These are phyloP conservation scores for Daldinia decipiens DNA, from an alignment of 495 filamentous ascomycete species.

Conservation along the genomic window DNA sequence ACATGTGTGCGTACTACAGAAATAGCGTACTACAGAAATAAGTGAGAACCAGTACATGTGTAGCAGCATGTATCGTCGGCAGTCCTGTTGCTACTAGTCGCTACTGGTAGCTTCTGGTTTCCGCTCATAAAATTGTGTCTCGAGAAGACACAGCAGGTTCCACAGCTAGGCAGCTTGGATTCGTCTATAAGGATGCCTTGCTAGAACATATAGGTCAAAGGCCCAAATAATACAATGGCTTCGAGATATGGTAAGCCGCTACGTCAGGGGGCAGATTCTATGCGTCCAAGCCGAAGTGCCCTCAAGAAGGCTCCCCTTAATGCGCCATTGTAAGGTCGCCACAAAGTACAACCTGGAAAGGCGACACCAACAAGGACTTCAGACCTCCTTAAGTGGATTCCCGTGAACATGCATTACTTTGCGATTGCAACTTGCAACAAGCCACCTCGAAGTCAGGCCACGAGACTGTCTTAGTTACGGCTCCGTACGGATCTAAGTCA, in stretches of 20 bases:
- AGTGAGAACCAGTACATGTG: constrained; percentile 14
- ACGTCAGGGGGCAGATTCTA: constrained; percentile 12
- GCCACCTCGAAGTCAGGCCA: constrained; percentile 40
- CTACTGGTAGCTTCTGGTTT: constrained; percentile 5
- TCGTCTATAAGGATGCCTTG: constrained; percentile 14
- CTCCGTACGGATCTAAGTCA: constrained; percentile 33
- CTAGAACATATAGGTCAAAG: constrained; percentile 8
- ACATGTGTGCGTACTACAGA: constrained; percentile 2
- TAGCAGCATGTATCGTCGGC: constrained; percentile 22
- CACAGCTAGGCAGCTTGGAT: constrained; percentile 27
- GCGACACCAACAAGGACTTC: constrained; percentile 28
- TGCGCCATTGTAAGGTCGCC: constrained; percentile 26
- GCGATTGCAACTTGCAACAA: constrained; percentile 24
- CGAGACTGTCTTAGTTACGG: constrained; percentile 35
- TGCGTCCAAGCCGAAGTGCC: constrained; percentile 16
- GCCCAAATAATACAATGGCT: constrained; percentile 27
- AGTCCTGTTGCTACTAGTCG: constrained; percentile 2
- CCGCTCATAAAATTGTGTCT: constrained; percentile 15
- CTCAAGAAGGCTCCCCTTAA: constrained; percentile 17
- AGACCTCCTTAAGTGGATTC: constrained; percentile 34
- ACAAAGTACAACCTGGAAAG: constrained; percentile 30
- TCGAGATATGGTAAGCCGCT: constrained; percentile 30
- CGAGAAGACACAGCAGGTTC: constrained; percentile 21
- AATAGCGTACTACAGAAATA: constrained; percentile 4
- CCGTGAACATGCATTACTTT: constrained; percentile 40